These are phyloP conservation scores for Auricularia sp. DNA, from an alignment of 768 basidiomycete species.

Conservation along the genomic window DNA sequence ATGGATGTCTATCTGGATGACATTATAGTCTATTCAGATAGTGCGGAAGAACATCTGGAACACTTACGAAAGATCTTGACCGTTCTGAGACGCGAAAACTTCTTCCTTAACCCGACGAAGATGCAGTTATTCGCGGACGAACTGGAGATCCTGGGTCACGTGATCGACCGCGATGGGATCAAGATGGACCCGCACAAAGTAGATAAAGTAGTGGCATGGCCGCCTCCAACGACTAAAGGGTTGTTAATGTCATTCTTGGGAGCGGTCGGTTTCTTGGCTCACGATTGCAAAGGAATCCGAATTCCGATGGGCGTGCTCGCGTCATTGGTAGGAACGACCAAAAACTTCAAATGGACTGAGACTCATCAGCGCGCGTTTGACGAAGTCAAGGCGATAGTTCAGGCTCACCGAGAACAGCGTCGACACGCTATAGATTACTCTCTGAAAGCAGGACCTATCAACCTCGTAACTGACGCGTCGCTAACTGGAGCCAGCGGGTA, in stretches of 20 bases:
- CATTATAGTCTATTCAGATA: constrained; percentile 26
- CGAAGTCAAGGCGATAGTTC: constrained; percentile 10
- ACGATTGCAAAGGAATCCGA: constrained; percentile 10
- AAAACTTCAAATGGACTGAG: constrained; percentile 7
- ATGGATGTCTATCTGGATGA: constrained; percentile 29
- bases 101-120: constrained; percentile 29
- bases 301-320: too few species aligned
- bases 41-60: constrained; percentile 19
- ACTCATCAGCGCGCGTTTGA: constrained; percentile 15
- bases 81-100: constrained; percentile 22
- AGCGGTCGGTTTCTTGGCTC: constrained; percentile 13
- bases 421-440: constrained; percentile 9
- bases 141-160: constrained; percentile 11
- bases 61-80: constrained; percentile 25
- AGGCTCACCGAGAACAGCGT: not conserved
- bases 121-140: constrained; percentile 25
- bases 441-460: constrained; percentile 13
- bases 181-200: constrained; percentile 19
- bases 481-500: constrained; percentile 22
- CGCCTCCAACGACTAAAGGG: constrained; percentile 11
- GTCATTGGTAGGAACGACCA: too few species aligned
- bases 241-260: constrained; percentile 13
- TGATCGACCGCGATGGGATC: constrained; percentile 14
- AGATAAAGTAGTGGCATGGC: constrained; percentile 14
- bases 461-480: constrained; percentile 25